Percentiles rank a stretch among this genome's conserved stretches.
Evolutionary conservation across 75 land plant species (phyloP).

Genomic region (Cupressus sempervirens): DNA sequence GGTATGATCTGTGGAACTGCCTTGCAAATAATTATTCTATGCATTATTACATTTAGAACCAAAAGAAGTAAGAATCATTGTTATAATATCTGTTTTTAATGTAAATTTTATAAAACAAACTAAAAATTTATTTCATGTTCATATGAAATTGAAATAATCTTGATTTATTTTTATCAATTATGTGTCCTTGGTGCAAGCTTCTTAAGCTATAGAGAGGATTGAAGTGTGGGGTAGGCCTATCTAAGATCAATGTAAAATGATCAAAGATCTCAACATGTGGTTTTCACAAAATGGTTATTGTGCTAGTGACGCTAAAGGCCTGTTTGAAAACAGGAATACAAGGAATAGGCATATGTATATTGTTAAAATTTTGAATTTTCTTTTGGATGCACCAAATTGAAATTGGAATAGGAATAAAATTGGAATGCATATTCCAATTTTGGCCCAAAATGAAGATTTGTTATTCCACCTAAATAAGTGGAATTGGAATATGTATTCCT

Average conservation of each 20-base stretch:
- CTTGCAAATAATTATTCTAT: slow-evolving; percentile 32
- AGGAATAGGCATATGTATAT: too few species aligned
- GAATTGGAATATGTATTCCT: too few species aligned
- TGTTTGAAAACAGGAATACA: too few species aligned
- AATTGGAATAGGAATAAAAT: too few species aligned
- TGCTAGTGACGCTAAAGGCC: too few species aligned
- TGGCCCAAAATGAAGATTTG: too few species aligned
- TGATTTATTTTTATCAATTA: neutral
- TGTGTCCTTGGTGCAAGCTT: slow-evolving; percentile 18
- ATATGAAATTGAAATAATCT: neutral
- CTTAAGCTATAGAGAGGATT: slow-evolving; percentile 30
- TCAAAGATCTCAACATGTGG: neutral
- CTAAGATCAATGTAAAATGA: neutral
- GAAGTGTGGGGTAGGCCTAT: slow-evolving; percentile 27
- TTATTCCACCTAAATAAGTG: too few species aligned
- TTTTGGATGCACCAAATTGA: too few species aligned
- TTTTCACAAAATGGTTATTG: too few species aligned
- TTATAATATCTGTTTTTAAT: neutral
- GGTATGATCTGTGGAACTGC: slow-evolving; percentile 40
- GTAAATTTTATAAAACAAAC: too few species aligned
- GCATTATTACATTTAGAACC: slow-evolving; percentile 18
- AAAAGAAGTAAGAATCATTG: slow-evolving; percentile 28
- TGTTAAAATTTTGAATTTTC: too few species aligned
- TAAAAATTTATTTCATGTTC: neutral
- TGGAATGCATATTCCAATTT: too few species aligned